Base-by-base conservation (phyloP, 495 filamentous ascomycete genomes). In the Geopyxis carbonaria region DNA sequence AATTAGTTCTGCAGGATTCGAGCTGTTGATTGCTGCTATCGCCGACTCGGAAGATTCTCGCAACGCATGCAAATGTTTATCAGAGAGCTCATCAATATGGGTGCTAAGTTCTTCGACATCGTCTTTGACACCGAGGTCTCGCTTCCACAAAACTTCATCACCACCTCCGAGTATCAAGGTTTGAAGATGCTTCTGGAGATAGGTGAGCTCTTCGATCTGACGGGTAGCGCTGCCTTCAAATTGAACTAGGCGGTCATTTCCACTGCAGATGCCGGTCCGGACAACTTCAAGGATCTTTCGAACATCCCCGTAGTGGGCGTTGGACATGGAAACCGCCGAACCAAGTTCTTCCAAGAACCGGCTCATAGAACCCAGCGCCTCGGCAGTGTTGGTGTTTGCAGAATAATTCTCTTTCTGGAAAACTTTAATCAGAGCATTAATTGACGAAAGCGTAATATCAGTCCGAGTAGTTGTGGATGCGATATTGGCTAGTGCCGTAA, bases 31-130 rank as follows among this genome's bases (percentile, higher is more conserved):
- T 5, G 63, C 56, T 19, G 57, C 55, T 9, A 62, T 58, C 14
- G 64, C 63, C 8, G 57, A 55, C 19, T 58, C 58, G 21, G 58
- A 56, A 22, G 57, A 53, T 21, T 73, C 68, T 67, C 46, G 93
- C 76, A 40, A 84, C 66, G 4, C 84, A 83, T 87, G 44, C 1
- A 28, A 39, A 28, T 54, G 48, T 31, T 47, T 45, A 22, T 53
- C 51, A 33, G 44, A 29, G 30, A 94, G 93, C 3, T 81, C 84
- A 1, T 94, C 69, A 5, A 95, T 85, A 51, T 95, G 86, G 9
- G 85, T 81, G 13, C 86, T 76, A 25, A 97, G 65, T 47, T 94
- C 86, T 28, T 82, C 75, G 9, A 93, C 78, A 11, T 91, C 62
- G 2, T 78, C 75, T 59, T 94, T 97, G 25, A 93, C 80, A 28